phyloP scores from a whole-genome alignment of 2,329 filamentous ascomycete species.

The Penicillium carneum region DNA sequence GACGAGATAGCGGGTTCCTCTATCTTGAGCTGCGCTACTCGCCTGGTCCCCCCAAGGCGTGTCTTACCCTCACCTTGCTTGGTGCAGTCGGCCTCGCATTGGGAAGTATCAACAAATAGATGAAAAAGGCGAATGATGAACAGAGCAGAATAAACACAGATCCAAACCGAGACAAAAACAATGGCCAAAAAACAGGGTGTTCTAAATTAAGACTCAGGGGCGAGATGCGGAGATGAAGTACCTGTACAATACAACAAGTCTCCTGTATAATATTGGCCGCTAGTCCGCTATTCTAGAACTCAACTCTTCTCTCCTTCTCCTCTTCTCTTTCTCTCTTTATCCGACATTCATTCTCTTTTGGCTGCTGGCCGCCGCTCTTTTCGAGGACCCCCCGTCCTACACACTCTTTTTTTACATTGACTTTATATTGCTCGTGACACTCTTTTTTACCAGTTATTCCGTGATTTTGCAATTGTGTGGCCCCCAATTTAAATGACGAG shows the following conservation, averaged over 20 bases:
- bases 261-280: slow-evolving; percentile 21
- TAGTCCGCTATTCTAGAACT: slow-evolving; percentile 32
- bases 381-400: slow-evolving; percentile 28
- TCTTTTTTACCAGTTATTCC: background rate
- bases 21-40: slow-evolving; percentile 31
- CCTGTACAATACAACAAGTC: slow-evolving; percentile 1
- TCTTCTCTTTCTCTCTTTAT: slow-evolving; percentile 30
- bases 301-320: slow-evolving; percentile 29
- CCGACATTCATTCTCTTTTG: slow-evolving; percentile 32
- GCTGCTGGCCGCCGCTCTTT: slow-evolving; percentile 41
- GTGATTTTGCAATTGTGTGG: slow-evolving; percentile 15
- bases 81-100: slow-evolving; percentile 7
- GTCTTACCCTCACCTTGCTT: slow-evolving; percentile 30
- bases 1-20: slow-evolving; percentile 32
- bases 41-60: background rate
- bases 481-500: slow-evolving; percentile 18
- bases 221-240: slow-evolving; percentile 16
- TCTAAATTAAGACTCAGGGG: slow-evolving; percentile 29
- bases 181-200: background rate
- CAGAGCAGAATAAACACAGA: background rate
- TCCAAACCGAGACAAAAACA: slow-evolving; percentile 4
- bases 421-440: slow-evolving; percentile 1
- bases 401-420: slow-evolving; percentile 12
- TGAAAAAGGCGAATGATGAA: background rate
- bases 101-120: slow-evolving; percentile 13